Evolutionary conservation across 768 basidiomycete species (phyloP).

Genomic region (Megacollybia marginata): DNA sequence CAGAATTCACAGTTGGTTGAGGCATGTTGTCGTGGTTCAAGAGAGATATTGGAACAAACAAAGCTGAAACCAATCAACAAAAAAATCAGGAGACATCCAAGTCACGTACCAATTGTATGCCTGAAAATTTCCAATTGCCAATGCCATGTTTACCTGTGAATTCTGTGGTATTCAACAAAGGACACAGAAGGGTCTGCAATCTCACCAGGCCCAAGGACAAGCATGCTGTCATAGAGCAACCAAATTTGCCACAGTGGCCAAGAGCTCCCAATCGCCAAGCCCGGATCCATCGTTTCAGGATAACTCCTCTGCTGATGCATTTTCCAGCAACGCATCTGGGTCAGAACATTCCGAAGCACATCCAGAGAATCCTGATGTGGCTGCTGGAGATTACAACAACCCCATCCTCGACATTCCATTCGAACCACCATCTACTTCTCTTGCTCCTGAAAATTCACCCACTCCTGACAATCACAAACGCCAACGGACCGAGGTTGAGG

Average conservation of each 20-base stretch:
- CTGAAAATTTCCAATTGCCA: neutral
- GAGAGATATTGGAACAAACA: too few relatives aligned
- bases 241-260: neutral
- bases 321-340: neutral
- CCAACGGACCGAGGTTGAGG: slow-evolving; percentile 5
- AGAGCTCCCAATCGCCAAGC: neutral
- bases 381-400: too few relatives aligned
- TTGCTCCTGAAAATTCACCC: neutral
- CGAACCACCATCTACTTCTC: too few relatives aligned
- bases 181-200: neutral
- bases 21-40: too few relatives aligned
- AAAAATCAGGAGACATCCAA: too few relatives aligned
- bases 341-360: neutral
- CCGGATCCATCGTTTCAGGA: neutral
- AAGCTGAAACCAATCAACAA: too few relatives aligned
- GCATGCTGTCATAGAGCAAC: neutral
- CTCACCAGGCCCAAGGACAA: neutral
- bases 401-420: too few relatives aligned
- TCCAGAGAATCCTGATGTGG: neutral
- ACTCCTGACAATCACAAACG: neutral
- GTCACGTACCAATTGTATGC: too few relatives aligned
- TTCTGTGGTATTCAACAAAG: neutral
- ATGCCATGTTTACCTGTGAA: neutral
- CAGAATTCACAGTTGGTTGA: too few relatives aligned
- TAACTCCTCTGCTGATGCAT: neutral